Evolutionary conservation across 176 grass and related monocot species (phyloP).

Genomic region (Eleusine coracana): DNA sequence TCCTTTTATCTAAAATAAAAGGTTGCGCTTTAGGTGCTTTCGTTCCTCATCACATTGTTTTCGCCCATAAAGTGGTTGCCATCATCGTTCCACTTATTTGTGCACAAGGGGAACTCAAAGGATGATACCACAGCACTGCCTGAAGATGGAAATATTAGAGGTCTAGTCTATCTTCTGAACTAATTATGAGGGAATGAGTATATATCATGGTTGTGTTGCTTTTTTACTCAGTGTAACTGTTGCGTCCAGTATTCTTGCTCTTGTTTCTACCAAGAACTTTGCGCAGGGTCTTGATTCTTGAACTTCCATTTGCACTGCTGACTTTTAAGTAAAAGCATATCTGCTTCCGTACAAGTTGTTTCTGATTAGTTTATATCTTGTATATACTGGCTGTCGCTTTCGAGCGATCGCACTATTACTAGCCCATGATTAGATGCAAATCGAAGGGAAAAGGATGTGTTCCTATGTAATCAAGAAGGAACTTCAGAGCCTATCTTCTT

Average conservation of each 20-base stretch:
- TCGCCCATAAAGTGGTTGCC: not conserved
- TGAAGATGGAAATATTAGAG: constrained; percentile 22
- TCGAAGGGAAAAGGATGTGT: constrained; percentile 39
- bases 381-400: constrained; percentile 15
- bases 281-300: not conserved
- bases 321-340: constrained; percentile 7
- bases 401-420: constrained; percentile 25
- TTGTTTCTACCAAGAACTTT: constrained; percentile 21
- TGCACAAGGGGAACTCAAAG: constrained; percentile 23
- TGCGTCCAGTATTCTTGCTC: constrained; percentile 11
- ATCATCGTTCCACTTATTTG: constrained; percentile 50
- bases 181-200: constrained; percentile 32
- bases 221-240: constrained; percentile 20
- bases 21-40: constrained; percentile 12
- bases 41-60: constrained; percentile 20
- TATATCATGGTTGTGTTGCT: not conserved
- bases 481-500: constrained; percentile 31
- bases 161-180: constrained; percentile 23
- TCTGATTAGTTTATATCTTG: not conserved
- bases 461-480: constrained; percentile 27
- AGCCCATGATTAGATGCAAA: constrained; percentile 24
- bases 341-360: not conserved
- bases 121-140: constrained; percentile 43
- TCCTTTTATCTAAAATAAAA: constrained; percentile 10
- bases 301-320: constrained; percentile 16